Percentiles rank a stretch among this genome's conserved stretches.
Conservation (phyloP, 257 asterid genomes). For the Solanum sejunctum region DNA sequence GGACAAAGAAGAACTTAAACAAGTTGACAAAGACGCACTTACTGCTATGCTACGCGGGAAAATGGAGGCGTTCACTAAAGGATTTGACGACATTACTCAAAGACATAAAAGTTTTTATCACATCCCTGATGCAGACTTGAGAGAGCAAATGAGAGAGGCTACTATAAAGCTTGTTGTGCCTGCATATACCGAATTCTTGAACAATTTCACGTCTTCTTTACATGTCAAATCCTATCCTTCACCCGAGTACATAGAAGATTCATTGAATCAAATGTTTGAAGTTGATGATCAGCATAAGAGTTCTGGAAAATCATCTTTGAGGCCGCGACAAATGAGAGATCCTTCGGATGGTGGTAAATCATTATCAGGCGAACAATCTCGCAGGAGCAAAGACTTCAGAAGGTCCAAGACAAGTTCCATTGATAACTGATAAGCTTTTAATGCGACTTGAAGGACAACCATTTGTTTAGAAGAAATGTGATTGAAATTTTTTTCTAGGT, state of each 20-base stretch:
- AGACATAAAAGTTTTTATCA: constrained; percentile 33
- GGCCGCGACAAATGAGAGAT: constrained; percentile 3
- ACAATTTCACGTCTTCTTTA: constrained; percentile 13
- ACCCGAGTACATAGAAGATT: constrained; percentile 28
- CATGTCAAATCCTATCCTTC: constrained; percentile 22
- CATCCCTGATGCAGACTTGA: constrained; percentile 65
- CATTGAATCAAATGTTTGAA: constrained; percentile 37
- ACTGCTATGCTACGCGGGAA: constrained; percentile 25
- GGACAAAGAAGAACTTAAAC: constrained; percentile 26
- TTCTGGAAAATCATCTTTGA: constrained; percentile 7
- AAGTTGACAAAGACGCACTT: constrained; percentile 11
- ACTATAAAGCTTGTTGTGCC: constrained; percentile 44
- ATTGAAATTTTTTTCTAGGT: neutral
- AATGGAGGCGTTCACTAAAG: constrained; percentile 43
- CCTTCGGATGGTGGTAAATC: constrained; percentile 12
- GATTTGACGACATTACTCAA: constrained; percentile 39
- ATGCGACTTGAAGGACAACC: neutral
- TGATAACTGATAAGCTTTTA: constrained; percentile 1
- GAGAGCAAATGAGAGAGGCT: constrained; percentile 66
- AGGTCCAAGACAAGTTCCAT: constrained; percentile 2
- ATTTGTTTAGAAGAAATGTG: neutral
- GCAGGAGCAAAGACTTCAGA: constrained; percentile 10
- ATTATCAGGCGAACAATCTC: constrained; percentile 18
- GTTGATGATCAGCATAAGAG: constrained; percentile 12
- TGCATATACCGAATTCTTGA: constrained; percentile 34